A percentile compares a stretch with the other conserved stretches of the same genome.
Conservation (phyloP, 257 asterid genomes). For the Scutellaria galericulata region DNA sequence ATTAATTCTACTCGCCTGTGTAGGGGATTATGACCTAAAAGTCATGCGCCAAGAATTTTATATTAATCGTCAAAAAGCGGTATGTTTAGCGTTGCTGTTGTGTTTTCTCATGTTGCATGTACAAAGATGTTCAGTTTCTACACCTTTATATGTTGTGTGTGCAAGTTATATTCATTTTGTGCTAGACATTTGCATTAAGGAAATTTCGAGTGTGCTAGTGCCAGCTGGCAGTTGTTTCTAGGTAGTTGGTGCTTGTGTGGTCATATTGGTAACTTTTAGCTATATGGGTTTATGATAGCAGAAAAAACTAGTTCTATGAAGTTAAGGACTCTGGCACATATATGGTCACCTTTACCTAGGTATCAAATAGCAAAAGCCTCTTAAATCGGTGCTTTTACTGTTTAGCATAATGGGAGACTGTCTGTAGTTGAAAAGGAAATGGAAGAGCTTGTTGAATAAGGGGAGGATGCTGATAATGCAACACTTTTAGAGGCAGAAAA, state of each 20-base stretch:
- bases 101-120: slow-evolving; percentile 32
- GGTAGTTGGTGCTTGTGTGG: neutral
- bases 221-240: neutral
- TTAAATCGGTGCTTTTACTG: no score
- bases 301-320: neutral
- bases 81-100: slow-evolving; percentile 45
- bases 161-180: slow-evolving; percentile 16
- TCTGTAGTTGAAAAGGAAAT: no score
- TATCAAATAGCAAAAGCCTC: no score
- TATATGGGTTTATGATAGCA: neutral
- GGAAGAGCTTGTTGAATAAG: no score
- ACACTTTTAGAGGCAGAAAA: no score
- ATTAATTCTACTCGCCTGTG: slow-evolving; percentile 25
- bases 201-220: slow-evolving; percentile 11
- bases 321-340: no score
- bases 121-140: slow-evolving; percentile 26
- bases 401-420: no score
- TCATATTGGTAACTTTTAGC: neutral
- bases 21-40: slow-evolving; percentile 97
- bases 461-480: no score
- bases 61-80: slow-evolving; percentile 87
- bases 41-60: slow-evolving; percentile 99
- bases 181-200: slow-evolving; percentile 6
- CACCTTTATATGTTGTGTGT: slow-evolving; percentile 21
- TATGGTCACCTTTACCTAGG: no score